Base-by-base conservation (phyloP, 1,139 yeast species). In the Taphrina pruni region DNA sequence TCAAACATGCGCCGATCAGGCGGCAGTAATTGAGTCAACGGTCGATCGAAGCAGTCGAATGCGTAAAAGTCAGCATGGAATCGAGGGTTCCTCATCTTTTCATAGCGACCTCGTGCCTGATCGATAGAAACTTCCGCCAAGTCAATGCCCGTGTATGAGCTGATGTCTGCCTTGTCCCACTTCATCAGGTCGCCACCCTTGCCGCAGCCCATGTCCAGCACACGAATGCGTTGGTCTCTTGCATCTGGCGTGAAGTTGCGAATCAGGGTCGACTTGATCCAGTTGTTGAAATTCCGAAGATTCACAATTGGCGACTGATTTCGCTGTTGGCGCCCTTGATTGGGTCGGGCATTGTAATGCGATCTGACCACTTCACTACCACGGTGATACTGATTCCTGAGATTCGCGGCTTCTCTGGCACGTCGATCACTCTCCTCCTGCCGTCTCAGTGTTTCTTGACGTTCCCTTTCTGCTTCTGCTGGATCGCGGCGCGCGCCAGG, bases 141-240 rank as follows among this genome's bases (percentile, higher is more conserved):
- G 78, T 94, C 99, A 51, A 94, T 84, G 0, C 99, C 99, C 66
- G 93, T 86, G 74, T 89, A 89, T 70, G 92, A 94, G 41, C 86
- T 84, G 2, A 90, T 85, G 12, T 85, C 82, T 1, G 90, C 88
- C 74, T 86, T 86, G 69, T 87, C 90, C 87, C 97, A 93, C 78
- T 94, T 94, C 75, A 89, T 86, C 75, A 95, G 80, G 79, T 94
- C 99, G 21, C 99, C 99, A 60, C 99, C 99, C 78, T 94, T 95
- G 17, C 99, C 99, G 79, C 99, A 94, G 32, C 97, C 97, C 69
- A 94, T 79, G 76, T 94, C 99, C 51, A 94, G 80, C 0, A 89
- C 90, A 17, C 83, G 82, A 45, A 84, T 85, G 1, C 83, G 81
- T 8, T 81, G 81, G 35, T 79, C 80, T n/a, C 65, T 68, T 14